Evolutionary conservation across 1,284 basidiomycete genomes (phyloP).

Genomic region (Fomitopsis schrenkii): DNA sequence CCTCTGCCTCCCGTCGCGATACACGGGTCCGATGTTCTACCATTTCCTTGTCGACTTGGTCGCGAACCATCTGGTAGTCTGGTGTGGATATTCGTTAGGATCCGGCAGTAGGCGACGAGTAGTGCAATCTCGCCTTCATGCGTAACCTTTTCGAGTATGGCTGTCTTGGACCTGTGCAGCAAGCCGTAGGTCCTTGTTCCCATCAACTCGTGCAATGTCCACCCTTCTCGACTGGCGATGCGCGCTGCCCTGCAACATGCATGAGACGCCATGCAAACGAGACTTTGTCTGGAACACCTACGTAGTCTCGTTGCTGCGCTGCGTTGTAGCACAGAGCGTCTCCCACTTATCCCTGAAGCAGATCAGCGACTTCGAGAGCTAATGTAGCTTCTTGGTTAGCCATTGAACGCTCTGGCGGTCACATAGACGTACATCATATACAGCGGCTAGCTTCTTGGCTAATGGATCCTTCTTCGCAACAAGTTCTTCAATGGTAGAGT

Average conservation of each 20-base stretch:
- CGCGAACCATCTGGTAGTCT: slow-evolving; percentile 16
- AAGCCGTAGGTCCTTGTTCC: slow-evolving; percentile 13
- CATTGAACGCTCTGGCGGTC: too few relatives aligned
- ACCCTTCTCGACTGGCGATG: slow-evolving; percentile 9
- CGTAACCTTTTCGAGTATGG: slow-evolving; percentile 10
- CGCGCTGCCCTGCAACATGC: slow-evolving; percentile 9
- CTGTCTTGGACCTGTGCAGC: slow-evolving; percentile 16
- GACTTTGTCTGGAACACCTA: slow-evolving; percentile 2
- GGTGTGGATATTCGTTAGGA: not conserved
- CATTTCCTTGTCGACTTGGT: slow-evolving; percentile 13
- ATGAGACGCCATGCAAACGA: not conserved
- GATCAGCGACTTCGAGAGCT: slow-evolving; percentile 10
- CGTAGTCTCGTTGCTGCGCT: slow-evolving; percentile 5
- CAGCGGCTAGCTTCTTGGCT: slow-evolving; percentile 9
- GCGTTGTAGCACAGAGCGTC: not conserved
- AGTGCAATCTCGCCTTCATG: slow-evolving; percentile 10
- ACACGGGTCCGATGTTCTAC: slow-evolving; percentile 6
- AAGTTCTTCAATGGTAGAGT: slow-evolving; percentile 11
- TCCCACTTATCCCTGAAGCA: slow-evolving; percentile 8
- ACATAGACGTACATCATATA: slow-evolving; percentile 11
- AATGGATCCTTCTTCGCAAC: slow-evolving; percentile 11
- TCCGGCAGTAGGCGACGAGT: not conserved
- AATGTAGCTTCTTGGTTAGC: not conserved
- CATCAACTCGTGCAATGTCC: slow-evolving; percentile 16
- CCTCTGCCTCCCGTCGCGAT: slow-evolving; percentile 10